Conservation (phyloP, 2,329 filamentous ascomycete genomes). For the Chaetomiaceae sp. region DNA sequence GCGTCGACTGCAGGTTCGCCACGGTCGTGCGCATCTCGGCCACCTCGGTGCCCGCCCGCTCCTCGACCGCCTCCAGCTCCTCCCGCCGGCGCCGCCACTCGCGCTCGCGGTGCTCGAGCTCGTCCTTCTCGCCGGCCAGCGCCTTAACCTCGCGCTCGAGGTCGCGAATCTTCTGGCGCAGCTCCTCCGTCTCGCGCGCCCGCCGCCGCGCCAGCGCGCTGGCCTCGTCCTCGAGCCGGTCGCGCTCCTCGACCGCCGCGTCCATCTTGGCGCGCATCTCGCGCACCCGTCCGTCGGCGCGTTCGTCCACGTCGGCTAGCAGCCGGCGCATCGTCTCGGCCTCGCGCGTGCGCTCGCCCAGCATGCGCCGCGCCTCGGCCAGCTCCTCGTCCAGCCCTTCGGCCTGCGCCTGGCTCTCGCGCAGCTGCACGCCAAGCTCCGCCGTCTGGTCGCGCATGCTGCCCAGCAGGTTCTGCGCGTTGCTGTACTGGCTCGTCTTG, state of each 20-base stretch:
- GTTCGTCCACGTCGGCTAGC: conserved; percentile 76
- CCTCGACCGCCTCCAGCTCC: conserved; percentile 66
- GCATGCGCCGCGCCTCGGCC: conserved; percentile 75
- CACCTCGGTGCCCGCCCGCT: conserved; percentile 65
- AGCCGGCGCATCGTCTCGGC: conserved; percentile 91
- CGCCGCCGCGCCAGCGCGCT: conserved; percentile 69
- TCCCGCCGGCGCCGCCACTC: conserved; percentile 69
- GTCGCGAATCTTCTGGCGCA: conserved; percentile 72
- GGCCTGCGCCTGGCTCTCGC: conserved; percentile 74
- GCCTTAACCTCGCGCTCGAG: conserved; percentile 70
- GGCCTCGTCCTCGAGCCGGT: conserved; percentile 86
- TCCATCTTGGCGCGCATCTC: conserved; percentile 90
- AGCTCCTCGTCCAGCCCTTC: conserved; percentile 91
- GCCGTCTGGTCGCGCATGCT: conserved; percentile 91
- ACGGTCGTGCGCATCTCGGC: conserved; percentile 72
- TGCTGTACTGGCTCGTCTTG: conserved; percentile 78
- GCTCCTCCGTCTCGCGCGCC: conserved; percentile 78
- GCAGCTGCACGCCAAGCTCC: conserved; percentile 85
- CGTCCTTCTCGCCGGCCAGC: conserved; percentile 68
- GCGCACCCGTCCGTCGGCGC: conserved; percentile 72
- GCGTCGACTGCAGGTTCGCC: conserved; percentile 66
- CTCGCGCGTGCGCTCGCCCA: conserved; percentile 83
- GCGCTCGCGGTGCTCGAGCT: conserved; percentile 65
- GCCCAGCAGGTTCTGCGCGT: conserved; percentile 75
- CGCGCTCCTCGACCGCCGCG: conserved; percentile 84